Evolutionary conservation across 352 stramenopile species (phyloP), one percentile per base, ranked within the genome.

Genomic region (Pythium brassicae): DNA sequence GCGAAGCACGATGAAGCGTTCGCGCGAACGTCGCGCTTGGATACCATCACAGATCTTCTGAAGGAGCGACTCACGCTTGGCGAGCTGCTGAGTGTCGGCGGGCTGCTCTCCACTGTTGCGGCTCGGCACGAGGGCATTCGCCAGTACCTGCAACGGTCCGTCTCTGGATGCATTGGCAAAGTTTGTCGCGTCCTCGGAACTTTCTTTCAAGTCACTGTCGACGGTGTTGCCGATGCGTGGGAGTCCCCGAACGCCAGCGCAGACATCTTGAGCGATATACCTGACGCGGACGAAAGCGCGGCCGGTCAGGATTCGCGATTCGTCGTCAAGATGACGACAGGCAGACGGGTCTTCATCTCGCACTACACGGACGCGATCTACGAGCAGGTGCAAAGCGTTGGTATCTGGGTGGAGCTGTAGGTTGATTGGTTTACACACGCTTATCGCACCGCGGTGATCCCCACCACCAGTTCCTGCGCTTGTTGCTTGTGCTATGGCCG

Each of bases 291-390:
- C 17, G 26, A 2, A 14, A 34, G 3, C 20, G 4, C 26, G 1
- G 25, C 17, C 11, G 47, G 44, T 10, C 20, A 56, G 2, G 43
- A 45, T 23, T 22, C 40, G 17, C 27, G 48, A 20, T 64, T 59
- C 12, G 35, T 64, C 0, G 43, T 64, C 19, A 64, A 64, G 43
- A 59, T 64, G 34, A 22, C 57, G 5, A 53, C 50, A 23, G 20
- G 27, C 10, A 72, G 68, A 39, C 44, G 29, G 8, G 44, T 71
- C 7, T 71, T 61, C 40, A 51, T 73, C 45, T 75, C 68, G 4
- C 44, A 73, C 27, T 75, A 60, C 29, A 71, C 47, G 2, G 68
- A 75, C 43, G 65, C 63, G 29, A 59, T 73, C 46, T 75, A 75
- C 26, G 61, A 71, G 29, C 53, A 71, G 65, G 68, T 75, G 60